A percentile compares a stretch with the other conserved stretches of the same genome.
Evolutionary conservation across 345 rosid genomes (phyloP).

Genomic region (Diplotaxis tenuifolia): DNA sequence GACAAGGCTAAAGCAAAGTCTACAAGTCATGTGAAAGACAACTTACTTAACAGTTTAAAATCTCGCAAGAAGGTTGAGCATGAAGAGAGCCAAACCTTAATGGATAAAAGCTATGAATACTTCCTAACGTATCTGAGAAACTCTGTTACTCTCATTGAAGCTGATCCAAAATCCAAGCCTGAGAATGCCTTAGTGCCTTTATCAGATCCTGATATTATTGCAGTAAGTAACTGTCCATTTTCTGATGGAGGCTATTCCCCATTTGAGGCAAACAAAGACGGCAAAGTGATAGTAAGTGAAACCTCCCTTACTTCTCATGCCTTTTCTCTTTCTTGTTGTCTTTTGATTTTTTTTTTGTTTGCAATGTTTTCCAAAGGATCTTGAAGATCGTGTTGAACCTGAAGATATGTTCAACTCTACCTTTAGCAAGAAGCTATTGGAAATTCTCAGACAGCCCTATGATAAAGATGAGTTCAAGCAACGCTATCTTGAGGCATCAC

Average conservation of each 20-base stretch:
- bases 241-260: conserved; percentile 36
- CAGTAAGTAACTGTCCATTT: conserved; percentile 39
- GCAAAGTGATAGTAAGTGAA: conserved; percentile 28
- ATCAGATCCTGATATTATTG: conserved; percentile 53
- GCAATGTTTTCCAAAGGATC: conserved; percentile 22
- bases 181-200: conserved; percentile 33
- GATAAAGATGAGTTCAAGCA: conserved; percentile 38
- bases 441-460: conserved; percentile 51
- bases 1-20: conserved; percentile 13
- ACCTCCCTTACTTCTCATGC: neutral
- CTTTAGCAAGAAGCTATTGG: conserved; percentile 51
- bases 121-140: conserved; percentile 21
- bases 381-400: conserved; percentile 31
- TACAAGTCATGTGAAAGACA: conserved; percentile 20
- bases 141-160: conserved; percentile 11
- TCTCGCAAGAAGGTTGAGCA: neutral
- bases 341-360: neutral
- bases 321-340: neutral
- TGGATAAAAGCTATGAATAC: conserved; percentile 35
- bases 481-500: conserved; percentile 30
- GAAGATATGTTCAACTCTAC: conserved; percentile 27
- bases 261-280: conserved; percentile 40
- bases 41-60: conserved; percentile 1
- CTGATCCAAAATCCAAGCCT: conserved; percentile 5
- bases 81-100: neutral